Evolutionary conservation across 371 early-diverging fungal species (phyloP), one percentile per base, ranked within the genome.

Genomic region (Mortierella sp.): DNA sequence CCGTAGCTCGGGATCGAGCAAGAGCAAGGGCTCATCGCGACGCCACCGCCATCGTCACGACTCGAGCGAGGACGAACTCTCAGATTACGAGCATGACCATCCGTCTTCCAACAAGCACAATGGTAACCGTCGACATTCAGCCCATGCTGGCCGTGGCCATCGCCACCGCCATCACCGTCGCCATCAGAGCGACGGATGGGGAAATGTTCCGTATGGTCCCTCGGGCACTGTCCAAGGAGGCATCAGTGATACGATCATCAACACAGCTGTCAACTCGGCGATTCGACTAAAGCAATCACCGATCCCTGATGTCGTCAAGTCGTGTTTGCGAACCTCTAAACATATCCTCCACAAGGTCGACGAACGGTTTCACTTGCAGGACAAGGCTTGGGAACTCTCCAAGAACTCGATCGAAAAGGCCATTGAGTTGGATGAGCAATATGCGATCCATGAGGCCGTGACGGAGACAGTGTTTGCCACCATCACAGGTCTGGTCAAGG

Each of bases 251-350:
- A 75, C 80, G 19, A 79, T 90, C 15, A 85, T 85, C 60, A 70
- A 86, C 3, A 75, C 84, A 0, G 82, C 86, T 3, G 82, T 90
- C 21, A 59, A 80, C 21, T 72, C 81, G 28, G 91, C 91, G 15
- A 83, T 90, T 23, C 86, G 88, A 16, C 73, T 90, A n/a, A 90
- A 90, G 75, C 86, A 88, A 59, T 89, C 89, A 7, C 91, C 90
- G 19, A 87, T 90, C 43, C 91, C 91, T 56, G 89, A 89, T 66
- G 84, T 85, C 2, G 69, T 90, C 48, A 66, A 81, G 16, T 68
- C 79, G 1, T 82, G 83, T 16, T 57, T 87, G 28, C 81, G 83
- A 19, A 83, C 75, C 29, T 84, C 86, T 0, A 60, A 85, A 55
- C 67, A 68, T 9, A 75, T 82, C 56, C 64, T 86, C 11, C 69